Base-by-base conservation (phyloP, 192 early-diverging fungal genomes). In the Spizellomyces punctatus region DNA sequence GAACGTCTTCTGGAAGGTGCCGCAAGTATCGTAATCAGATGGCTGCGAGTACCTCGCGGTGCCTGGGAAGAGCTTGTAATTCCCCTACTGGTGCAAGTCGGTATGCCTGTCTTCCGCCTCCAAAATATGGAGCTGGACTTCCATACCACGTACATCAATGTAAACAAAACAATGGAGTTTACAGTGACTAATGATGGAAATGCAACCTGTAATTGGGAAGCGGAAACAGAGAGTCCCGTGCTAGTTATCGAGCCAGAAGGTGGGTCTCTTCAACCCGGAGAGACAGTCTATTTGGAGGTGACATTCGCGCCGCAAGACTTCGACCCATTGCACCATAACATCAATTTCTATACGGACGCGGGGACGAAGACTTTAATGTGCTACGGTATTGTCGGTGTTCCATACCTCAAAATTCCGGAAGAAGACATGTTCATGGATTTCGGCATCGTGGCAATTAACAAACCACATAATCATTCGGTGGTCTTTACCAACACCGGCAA, bases 331-430 rank as follows among this genome's bases (percentile, higher is more conserved):
- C 63, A 73, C 19, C 69, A 79, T 17, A 74, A 69, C 4, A 55
- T 89, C 8, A 64, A 56, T n/a, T 89, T 89, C 63, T 68, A 57
- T 58, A 89, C 88, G 5, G 88, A 89, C 73, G 79, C 79, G 9
- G 88, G 88, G 0, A 68, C 66, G 17, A 83, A 83, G 59, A 74
- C 64, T 61, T 52, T 89, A 4, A 75, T 85, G 66, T 83, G 81
- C 62, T 88, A 80, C 66, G 88, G 88, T 16, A 78, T 89, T 8
- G 83, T 89, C 10, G 88, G 88, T 5, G 70, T 89, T 21, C 88
- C 88, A 6, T 89, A 86, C 58, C 63, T 89, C 44, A 71, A 71
- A 22, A 84, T 89, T 19, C 69, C 74, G 8, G 72, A 73, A 19
- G 79, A 80, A 10, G 36, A 57, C 43, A 64, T 78, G 57, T 19